phyloP scores from a whole-genome alignment of 1,284 basidiomycete genomes.

The Schizophyllum commune region DNA sequence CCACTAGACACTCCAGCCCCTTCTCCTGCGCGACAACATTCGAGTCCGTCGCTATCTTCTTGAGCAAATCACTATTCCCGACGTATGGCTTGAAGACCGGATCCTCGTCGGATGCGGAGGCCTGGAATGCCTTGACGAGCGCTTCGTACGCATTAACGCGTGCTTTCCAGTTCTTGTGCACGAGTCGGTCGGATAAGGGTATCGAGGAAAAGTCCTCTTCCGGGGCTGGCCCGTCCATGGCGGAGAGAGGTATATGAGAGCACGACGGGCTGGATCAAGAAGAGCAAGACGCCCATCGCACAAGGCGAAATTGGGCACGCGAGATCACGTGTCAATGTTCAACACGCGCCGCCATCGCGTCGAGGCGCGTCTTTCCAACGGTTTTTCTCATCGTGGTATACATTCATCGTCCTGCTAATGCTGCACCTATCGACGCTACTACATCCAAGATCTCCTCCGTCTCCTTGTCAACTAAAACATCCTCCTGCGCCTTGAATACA shows the following conservation, averaged over 20 bases:
- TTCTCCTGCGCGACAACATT: conserved; percentile 99
- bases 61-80: conserved; percentile 70
- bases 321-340: not conserved
- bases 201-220: conserved; percentile 92
- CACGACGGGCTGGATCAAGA: not conserved
- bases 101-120: conserved; percentile 87
- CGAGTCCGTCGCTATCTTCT: conserved; percentile 84
- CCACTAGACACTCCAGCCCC: conserved; percentile 80
- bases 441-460: conserved; percentile 39
- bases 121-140: conserved; percentile 80
- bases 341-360: conserved; percentile 2
- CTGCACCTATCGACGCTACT: conserved; percentile 49
- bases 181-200: conserved; percentile 75
- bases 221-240: conserved; percentile 85
- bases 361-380: not conserved
- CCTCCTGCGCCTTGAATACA: conserved; percentile 32
- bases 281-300: not conserved
- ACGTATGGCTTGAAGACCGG: conserved; percentile 89
- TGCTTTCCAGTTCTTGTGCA: conserved; percentile 99
- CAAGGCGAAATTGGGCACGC: not conserved
- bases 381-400: conserved; percentile 12
- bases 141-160: conserved; percentile 90
- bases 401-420: conserved; percentile 29
- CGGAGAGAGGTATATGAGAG: conserved; percentile 9
- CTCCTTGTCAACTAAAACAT: conserved; percentile 41